Conservation (phyloP, 2,329 filamentous ascomycete species). For the Aureobasidium sp. region DNA sequence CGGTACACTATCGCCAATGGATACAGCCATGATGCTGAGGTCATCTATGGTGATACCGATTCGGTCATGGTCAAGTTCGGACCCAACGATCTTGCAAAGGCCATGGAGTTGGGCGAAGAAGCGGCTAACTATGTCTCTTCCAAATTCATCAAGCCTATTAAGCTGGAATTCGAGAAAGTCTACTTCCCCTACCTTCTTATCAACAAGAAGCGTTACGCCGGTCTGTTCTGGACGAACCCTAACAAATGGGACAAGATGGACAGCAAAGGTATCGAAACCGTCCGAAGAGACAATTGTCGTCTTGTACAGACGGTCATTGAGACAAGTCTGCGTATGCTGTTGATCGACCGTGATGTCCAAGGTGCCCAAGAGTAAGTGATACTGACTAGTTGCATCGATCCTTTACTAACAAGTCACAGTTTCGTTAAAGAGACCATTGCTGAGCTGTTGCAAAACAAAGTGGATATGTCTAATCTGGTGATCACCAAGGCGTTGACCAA, state of each 20-base stretch:
- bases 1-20: slow-evolving; percentile 90
- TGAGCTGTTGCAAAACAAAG: slow-evolving; percentile 90
- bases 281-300: slow-evolving; percentile 91
- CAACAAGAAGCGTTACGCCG: slow-evolving; percentile 99
- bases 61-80: slow-evolving; percentile 99
- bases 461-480: slow-evolving; percentile 98
- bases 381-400: neutral
- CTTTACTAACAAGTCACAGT: slow-evolving; percentile 44
- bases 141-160: slow-evolving; percentile 95
- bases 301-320: slow-evolving; percentile 96
- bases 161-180: slow-evolving; percentile 98
- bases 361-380: slow-evolving; percentile 81
- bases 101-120: slow-evolving; percentile 94
- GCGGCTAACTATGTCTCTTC: slow-evolving; percentile 80
- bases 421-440: slow-evolving; percentile 97
- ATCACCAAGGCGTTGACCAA: slow-evolving; percentile 97
- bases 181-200: slow-evolving; percentile 97
- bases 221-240: slow-evolving; percentile 93
- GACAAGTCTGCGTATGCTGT: slow-evolving; percentile 87
- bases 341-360: slow-evolving; percentile 85
- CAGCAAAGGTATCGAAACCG: slow-evolving; percentile 97
- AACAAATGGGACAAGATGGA: slow-evolving; percentile 99
- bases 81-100: slow-evolving; percentile 73
- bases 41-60: slow-evolving; percentile 98
- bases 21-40: slow-evolving; percentile 87